A percentile compares a stretch with the other conserved stretches of the same genome.
Conservation (phyloP, 352 stramenopile genomes). For the Globisporangium carolinianum region DNA sequence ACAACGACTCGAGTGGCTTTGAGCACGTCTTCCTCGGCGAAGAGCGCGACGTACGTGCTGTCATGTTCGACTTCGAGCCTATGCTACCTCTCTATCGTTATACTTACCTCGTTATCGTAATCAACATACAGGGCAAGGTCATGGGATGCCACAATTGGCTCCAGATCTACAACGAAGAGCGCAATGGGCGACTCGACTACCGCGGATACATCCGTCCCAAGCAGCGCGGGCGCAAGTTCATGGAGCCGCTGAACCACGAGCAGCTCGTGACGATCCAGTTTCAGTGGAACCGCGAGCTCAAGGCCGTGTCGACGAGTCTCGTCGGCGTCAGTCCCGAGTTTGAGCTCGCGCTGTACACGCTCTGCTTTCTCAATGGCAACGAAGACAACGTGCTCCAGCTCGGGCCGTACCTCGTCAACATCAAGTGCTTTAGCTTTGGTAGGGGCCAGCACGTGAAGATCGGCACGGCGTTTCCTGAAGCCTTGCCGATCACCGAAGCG, state of each 20-base stretch:
- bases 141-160: conserved; percentile 97
- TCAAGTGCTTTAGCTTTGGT: conserved; percentile 87
- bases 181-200: conserved; percentile 90
- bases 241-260: conserved; percentile 80
- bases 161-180: conserved; percentile 94
- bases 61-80: background rate
- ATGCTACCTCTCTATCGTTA: background rate
- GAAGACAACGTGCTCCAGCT: conserved; percentile 85
- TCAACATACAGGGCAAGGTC: conserved; percentile 60
- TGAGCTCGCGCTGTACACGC: conserved; percentile 95
- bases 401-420: conserved; percentile 81
- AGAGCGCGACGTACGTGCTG: conserved; percentile 82
- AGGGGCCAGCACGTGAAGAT: conserved; percentile 71
- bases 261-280: conserved; percentile 95
- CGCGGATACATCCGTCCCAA: conserved; percentile 90
- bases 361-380: conserved; percentile 90
- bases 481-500: conserved; percentile 55
- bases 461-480: conserved; percentile 74
- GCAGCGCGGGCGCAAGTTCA: conserved; percentile 57
- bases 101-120: background rate
- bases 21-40: conserved; percentile 97
- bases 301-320: conserved; percentile 90
- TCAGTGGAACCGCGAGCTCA: conserved; percentile 82
- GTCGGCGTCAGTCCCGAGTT: conserved; percentile 95
- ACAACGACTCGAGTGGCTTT: conserved; percentile 92